Conservation (phyloP, 805 yeast genomes). For the Zygosaccharomyces bailii region DNA sequence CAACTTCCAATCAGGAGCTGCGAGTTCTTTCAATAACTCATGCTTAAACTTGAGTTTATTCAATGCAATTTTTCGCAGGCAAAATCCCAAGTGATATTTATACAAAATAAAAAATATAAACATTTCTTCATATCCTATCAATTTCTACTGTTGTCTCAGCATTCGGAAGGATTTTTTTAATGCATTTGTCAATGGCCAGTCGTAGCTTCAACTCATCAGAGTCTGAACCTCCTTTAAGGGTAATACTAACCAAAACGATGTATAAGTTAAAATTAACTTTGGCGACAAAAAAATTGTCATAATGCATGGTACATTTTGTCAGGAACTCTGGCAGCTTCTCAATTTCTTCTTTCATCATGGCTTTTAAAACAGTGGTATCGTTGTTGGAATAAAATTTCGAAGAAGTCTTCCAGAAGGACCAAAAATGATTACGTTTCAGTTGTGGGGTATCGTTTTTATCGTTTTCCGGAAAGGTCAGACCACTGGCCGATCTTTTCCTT, state of each 20-base stretch:
- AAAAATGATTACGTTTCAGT: not conserved
- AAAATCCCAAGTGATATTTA: constrained; percentile 26
- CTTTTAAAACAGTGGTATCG: constrained; percentile 31
- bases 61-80: constrained; percentile 30
- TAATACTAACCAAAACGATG: constrained; percentile 52
- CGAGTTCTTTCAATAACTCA: constrained; percentile 27
- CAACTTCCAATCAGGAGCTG: constrained; percentile 26
- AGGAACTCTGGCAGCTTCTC: constrained; percentile 50
- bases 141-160: constrained; percentile 35
- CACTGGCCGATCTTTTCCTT: constrained; percentile 16
- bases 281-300: constrained; percentile 46
- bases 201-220: constrained; percentile 63
- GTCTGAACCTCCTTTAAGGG: constrained; percentile 66
- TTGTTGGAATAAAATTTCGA: constrained; percentile 2
- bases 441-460: constrained; percentile 1
- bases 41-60: constrained; percentile 32
- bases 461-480: not conserved
- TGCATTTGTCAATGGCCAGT: constrained; percentile 30
- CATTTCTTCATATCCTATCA: constrained; percentile 21
- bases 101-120: constrained; percentile 1
- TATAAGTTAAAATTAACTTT: constrained; percentile 61
- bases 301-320: constrained; percentile 44
- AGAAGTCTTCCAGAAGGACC: constrained; percentile 1
- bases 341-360: constrained; percentile 45
- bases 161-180: constrained; percentile 21